Evolutionary conservation across 805 yeast genomes (phyloP), one percentile per base, ranked within the genome.

Genomic region (Kazachstania kunashirensis): DNA sequence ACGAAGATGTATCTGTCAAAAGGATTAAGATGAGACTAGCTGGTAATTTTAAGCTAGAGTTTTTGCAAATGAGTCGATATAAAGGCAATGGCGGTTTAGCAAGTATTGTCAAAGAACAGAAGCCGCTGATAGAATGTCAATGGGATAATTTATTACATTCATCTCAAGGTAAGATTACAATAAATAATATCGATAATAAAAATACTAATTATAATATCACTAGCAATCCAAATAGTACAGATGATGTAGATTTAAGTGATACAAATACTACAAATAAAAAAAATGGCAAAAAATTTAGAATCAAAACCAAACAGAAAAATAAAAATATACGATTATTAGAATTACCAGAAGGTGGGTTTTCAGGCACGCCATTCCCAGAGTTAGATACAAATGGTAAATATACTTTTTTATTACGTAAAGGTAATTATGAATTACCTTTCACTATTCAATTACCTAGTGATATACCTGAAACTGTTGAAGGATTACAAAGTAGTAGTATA

Each of bases 401-500:
- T 37, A 25, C 37, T 46, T 29, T 71, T 67, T 43, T 57, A 10
- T 59, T 80, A 33, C 71, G 67, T 2, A 71, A 66, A 33, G 96
- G 96, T 0, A 81, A 81, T 57, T 85, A 88, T 54, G 92, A 82
- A 51, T 67, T 88, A 39, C 96, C 96, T 0, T 88, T 89, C 56
- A 76, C 77, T 33, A 70, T 85, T 1, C 65, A 80, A n/a, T 52
- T 89, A 9, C 95, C 95, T 0, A 94, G 94, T 5, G 71, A 75
- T 40, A 68, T 81, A 40, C 84, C 89, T 1, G 96, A 88, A 50
- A 80, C 95, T 0, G 74, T 88, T 2, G 96, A 88, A 55, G 96
- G 96, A 1, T 65, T 85, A 34, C 82, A 83, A 9, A 81, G 88
- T 14, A 85, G 85, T 10, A 73, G 84, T 11, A 66, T 82, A 4